Percentiles rank a stretch among this genome's conserved stretches.
Evolutionary conservation across 78 protist species (phyloP).

Genomic region (Dictyostelium firmibasis): DNA sequence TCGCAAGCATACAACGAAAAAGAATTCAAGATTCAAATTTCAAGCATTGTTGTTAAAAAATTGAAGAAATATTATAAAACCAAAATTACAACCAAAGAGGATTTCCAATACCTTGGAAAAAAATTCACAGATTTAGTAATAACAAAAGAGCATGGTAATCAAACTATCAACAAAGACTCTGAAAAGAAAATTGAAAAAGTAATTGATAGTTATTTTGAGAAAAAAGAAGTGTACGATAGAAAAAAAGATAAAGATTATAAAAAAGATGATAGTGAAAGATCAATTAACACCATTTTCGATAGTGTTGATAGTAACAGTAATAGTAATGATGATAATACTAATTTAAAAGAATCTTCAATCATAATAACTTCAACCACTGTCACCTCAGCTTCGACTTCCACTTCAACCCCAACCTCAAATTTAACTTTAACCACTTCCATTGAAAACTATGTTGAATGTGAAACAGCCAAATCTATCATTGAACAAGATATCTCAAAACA

Average conservation of each 20-base stretch:
- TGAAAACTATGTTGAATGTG: not conserved
- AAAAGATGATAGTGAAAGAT: not conserved
- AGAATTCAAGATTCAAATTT: constrained; percentile 14
- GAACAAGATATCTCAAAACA: not conserved
- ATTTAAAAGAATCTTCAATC: not conserved
- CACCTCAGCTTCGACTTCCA: not conserved
- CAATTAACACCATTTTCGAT: not conserved
- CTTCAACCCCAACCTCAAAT: not conserved
- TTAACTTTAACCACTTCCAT: not conserved
- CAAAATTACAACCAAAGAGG: constrained; percentile 46
- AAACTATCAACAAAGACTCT: not conserved
- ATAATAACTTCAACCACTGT: not conserved
- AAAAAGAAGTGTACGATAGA: constrained; percentile 29
- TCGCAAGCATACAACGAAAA: not conserved
- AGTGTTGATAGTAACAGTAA: not conserved
- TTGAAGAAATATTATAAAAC: not conserved
- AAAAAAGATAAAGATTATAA: constrained; percentile 26
- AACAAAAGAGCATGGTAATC: constrained; percentile 54
- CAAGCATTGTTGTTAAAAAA: constrained; percentile 12
- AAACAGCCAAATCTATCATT: not conserved
- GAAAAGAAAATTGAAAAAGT: constrained; percentile 54
- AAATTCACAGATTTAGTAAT: constrained; percentile 32
- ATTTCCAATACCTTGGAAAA: constrained; percentile 45
- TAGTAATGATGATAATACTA: not conserved
- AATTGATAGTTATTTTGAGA: constrained; percentile 18